Conservation (phyloP, 441 rosid genomes). For the Populus hybrid region DNA sequence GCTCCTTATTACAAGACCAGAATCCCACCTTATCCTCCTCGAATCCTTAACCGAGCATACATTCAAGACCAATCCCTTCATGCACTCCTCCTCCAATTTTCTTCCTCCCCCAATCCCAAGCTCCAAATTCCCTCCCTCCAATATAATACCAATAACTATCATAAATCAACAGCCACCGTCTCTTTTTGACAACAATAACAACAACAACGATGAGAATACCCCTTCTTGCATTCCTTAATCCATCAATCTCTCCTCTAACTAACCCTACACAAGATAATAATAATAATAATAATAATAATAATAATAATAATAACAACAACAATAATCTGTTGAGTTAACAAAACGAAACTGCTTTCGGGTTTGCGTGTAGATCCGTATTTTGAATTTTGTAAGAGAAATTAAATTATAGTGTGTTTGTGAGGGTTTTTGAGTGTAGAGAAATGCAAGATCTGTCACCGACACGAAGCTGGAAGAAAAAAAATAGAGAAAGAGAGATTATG, state of each 20-base stretch:
- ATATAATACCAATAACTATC: conserved; percentile 18
- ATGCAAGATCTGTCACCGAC: conserved; percentile 63
- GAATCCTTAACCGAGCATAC: conserved; percentile 30
- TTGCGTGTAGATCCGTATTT: background rate
- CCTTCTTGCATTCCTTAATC: conserved; percentile 22
- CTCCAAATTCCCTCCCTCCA: background rate
- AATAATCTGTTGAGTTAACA: background rate
- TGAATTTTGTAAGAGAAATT: conserved; percentile 12
- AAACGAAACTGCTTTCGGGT: background rate
- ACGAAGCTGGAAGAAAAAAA: conserved; percentile 2
- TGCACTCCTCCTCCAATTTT: conserved; percentile 30
- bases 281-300: background rate
- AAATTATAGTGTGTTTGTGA: conserved; percentile 5
- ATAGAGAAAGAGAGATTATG: background rate
- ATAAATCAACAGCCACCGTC: conserved; percentile 15
- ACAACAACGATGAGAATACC: conserved; percentile 13
- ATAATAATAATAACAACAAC: background rate
- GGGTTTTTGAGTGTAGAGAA: conserved; percentile 21
- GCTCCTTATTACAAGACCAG: conserved; percentile 52
- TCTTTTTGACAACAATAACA: conserved; percentile 26
- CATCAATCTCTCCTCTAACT: conserved; percentile 9
- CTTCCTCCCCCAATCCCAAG: conserved; percentile 1
- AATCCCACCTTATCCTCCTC: conserved; percentile 51
- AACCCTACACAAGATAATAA: background rate
- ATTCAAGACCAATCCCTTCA: conserved; percentile 41